Evolutionary conservation across 2,329 filamentous ascomycete genomes (phyloP).

Genomic region (Coniochaeta sp.): DNA sequence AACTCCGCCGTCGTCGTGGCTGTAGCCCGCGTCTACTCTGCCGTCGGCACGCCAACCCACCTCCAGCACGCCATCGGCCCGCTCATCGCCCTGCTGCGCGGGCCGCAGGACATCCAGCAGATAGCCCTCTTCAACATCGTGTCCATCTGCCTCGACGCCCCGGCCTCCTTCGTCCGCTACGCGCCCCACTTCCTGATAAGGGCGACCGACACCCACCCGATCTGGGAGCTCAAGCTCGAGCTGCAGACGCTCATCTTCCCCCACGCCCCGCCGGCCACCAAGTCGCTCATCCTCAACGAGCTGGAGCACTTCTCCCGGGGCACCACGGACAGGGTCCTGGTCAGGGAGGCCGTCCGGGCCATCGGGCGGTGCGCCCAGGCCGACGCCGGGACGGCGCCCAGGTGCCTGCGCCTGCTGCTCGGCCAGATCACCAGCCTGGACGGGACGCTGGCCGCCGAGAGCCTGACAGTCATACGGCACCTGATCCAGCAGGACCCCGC

Average conservation of each 20-base stretch:
- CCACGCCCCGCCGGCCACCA: conserved; percentile 64
- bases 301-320: conserved; percentile 85
- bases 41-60: conserved; percentile 73
- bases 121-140: conserved; percentile 92
- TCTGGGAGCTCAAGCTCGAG: conserved; percentile 91
- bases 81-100: conserved; percentile 75
- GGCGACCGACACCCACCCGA: conserved; percentile 67
- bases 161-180: conserved; percentile 79
- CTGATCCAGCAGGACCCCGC: conserved; percentile 86
- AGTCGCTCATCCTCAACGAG: conserved; percentile 84
- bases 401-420: conserved; percentile 77
- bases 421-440: conserved; percentile 84
- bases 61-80: conserved; percentile 72
- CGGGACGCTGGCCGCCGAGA: conserved; percentile 82
- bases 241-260: conserved; percentile 87
- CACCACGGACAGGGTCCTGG: conserved; percentile 62
- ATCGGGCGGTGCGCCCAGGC: conserved; percentile 90
- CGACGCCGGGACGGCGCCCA: conserved; percentile 59
- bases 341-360: conserved; percentile 83
- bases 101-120: conserved; percentile 80
- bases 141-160: conserved; percentile 72
- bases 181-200: conserved; percentile 84
- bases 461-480: conserved; percentile 88
- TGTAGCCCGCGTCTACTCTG: conserved; percentile 76
- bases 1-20: conserved; percentile 90